These are phyloP conservation scores for Ceratobasidium sp. DNA, from an alignment of 1,284 basidiomycete species.

Conservation along the genomic window DNA sequence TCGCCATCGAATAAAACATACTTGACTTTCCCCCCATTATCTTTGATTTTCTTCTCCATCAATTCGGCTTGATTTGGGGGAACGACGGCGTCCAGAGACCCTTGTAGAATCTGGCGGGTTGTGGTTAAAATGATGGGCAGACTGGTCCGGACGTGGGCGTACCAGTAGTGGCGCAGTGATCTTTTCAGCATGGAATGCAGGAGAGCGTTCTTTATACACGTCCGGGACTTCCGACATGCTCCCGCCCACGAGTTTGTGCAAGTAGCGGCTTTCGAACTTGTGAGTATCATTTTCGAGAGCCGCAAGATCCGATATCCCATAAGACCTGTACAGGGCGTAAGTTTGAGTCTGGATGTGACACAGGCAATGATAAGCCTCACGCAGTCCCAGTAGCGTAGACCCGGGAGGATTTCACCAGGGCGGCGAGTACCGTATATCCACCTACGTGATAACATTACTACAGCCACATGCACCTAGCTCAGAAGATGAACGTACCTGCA, in stretches of 20 bases:
- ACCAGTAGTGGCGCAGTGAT: slow-evolving; percentile 68
- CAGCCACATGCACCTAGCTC: background rate
- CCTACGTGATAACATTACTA: slow-evolving; percentile 54
- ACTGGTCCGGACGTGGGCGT: slow-evolving; percentile 48
- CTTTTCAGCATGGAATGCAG: slow-evolving; percentile 64
- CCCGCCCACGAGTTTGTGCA: slow-evolving; percentile 69
- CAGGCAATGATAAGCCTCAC: background rate
- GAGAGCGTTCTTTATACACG: slow-evolving; percentile 65
- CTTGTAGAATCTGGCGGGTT: slow-evolving; percentile 65
- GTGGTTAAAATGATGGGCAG: slow-evolving; percentile 12
- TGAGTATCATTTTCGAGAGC: slow-evolving; percentile 68
- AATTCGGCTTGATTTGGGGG: slow-evolving; percentile 66
- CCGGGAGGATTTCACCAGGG: slow-evolving; percentile 59
- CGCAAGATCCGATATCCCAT: slow-evolving; percentile 68
- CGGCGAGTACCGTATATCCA: slow-evolving; percentile 70
- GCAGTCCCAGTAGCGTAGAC: slow-evolving; percentile 66
- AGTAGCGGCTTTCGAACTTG: slow-evolving; percentile 73
- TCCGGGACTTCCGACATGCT: slow-evolving; percentile 62
- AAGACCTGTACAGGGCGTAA: slow-evolving; percentile 53
- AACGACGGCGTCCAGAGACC: slow-evolving; percentile 68
- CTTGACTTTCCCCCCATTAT: slow-evolving; percentile 62
- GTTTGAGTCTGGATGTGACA: background rate
- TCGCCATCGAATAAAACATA: slow-evolving; percentile 67
- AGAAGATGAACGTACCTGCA: slow-evolving; percentile 53
- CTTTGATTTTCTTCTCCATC: slow-evolving; percentile 62